These are phyloP conservation scores for Aspergillus viridinutans DNA, from an alignment of 2,329 filamentous ascomycete species.

Conservation along the genomic window DNA sequence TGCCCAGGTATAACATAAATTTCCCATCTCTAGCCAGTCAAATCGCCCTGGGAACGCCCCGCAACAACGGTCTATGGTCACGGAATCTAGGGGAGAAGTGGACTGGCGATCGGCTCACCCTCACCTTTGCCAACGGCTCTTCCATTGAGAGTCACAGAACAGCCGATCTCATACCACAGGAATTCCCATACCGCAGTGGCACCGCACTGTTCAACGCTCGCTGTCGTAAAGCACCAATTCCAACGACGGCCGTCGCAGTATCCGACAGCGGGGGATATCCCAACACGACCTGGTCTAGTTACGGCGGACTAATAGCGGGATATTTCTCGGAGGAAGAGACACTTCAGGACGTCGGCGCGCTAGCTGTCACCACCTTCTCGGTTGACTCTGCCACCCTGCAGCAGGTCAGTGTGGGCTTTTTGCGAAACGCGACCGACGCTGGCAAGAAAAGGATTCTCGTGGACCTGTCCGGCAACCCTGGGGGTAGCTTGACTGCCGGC, in stretches of 20 bases:
- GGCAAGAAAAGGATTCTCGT: slow-evolving; percentile 61
- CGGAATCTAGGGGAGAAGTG: neutral
- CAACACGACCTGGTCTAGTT: slow-evolving; percentile 13
- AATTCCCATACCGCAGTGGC: neutral
- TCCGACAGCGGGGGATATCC: slow-evolving; percentile 16
- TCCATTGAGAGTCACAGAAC: neutral
- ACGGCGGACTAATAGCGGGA: neutral
- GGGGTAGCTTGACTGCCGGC: slow-evolving; percentile 49
- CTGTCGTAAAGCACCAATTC: neutral
- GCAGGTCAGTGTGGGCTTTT: slow-evolving; percentile 12
- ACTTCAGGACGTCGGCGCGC: neutral
- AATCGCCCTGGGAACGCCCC: neutral
- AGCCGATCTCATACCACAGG: neutral
- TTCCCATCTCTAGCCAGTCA: slow-evolving; percentile 12
- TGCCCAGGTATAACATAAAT: slow-evolving; percentile 9
- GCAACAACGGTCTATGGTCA: neutral
- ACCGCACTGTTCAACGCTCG: neutral
- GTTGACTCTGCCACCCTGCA: slow-evolving; percentile 11
- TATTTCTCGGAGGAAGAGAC: neutral
- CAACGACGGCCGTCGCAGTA: neutral
- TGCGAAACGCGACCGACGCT: slow-evolving; percentile 25
- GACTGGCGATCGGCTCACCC: neutral
- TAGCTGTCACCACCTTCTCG: slow-evolving; percentile 8
- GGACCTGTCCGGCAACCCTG: slow-evolving; percentile 59
- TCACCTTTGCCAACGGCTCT: neutral